phyloP scores from a whole-genome alignment of 305 asterid genomes.

The Lippia alba region DNA sequence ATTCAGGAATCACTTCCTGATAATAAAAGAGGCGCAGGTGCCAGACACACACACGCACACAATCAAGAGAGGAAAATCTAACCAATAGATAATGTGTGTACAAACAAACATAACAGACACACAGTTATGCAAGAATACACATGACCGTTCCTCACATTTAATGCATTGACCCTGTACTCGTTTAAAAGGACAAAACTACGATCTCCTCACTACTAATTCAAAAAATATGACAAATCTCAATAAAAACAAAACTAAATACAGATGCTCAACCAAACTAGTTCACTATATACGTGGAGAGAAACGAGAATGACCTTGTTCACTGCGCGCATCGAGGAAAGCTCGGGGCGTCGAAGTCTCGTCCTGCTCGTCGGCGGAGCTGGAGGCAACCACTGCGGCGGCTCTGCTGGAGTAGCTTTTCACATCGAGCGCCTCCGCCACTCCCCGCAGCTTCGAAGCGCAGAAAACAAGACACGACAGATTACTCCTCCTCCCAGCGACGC shows the following conservation, averaged over 20 bases:
- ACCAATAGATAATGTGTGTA: neutral
- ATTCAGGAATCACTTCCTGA: constrained; percentile 3
- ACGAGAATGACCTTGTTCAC: constrained; percentile 58
- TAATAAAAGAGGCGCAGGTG: neutral
- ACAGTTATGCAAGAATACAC: neutral
- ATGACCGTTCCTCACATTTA: neutral
- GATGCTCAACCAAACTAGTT: constrained; percentile 14
- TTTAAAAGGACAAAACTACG: constrained; percentile 23
- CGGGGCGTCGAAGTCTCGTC: constrained; percentile 52
- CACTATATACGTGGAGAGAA: neutral
- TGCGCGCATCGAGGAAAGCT: constrained; percentile 65
- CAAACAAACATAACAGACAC: neutral
- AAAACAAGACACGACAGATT: constrained; percentile 38
- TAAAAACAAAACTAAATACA: constrained; percentile 23
- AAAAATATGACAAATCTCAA: neutral
- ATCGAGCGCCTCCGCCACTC: constrained; percentile 48
- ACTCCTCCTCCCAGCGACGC: constrained; percentile 35
- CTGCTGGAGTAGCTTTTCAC: constrained; percentile 42
- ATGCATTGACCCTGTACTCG: neutral
- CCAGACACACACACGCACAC: neutral
- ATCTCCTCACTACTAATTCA: neutral
- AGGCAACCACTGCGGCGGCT: constrained; percentile 39
- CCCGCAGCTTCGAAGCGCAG: constrained; percentile 51
- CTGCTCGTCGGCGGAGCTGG: constrained; percentile 55
- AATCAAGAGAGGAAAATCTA: too few species aligned